Conservation (phyloP, 805 yeast species). For the Candida takata region DNA sequence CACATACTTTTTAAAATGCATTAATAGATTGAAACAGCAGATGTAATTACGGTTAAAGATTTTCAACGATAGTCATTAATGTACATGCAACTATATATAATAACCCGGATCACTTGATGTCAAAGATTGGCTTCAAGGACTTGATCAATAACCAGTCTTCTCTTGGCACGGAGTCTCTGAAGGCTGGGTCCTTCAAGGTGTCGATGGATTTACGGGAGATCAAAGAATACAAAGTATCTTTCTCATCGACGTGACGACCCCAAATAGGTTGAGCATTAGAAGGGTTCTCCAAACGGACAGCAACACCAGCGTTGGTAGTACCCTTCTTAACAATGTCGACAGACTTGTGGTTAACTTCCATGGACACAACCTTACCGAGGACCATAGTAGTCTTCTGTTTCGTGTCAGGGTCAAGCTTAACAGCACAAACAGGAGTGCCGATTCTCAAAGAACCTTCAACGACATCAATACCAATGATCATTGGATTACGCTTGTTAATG, state of each 20-base stretch:
- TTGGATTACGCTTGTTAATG: slow-evolving; percentile 97
- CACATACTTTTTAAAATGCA: slow-evolving; percentile 4
- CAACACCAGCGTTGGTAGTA: slow-evolving; percentile 96
- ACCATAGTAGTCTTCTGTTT: slow-evolving; percentile 60
- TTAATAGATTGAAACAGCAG: neutral
- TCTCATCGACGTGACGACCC: slow-evolving; percentile 98
- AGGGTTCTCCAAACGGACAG: slow-evolving; percentile 93
- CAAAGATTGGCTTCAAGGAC: slow-evolving; percentile 82
- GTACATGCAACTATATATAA: slow-evolving; percentile 1
- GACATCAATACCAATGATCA: slow-evolving; percentile 99
- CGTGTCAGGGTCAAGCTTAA: slow-evolving; percentile 80
- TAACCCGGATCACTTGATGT: slow-evolving; percentile 41
- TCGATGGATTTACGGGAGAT: slow-evolving; percentile 87
- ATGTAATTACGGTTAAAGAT: neutral
- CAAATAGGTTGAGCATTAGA: slow-evolving; percentile 91
- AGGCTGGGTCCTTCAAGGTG: slow-evolving; percentile 96
- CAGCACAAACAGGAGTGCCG: slow-evolving; percentile 96
- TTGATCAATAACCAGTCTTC: slow-evolving; percentile 93
- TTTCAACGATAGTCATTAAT: neutral
- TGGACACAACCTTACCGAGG: slow-evolving; percentile 84
- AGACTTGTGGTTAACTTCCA: slow-evolving; percentile 93
- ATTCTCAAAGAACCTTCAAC: slow-evolving; percentile 80
- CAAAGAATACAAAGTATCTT: slow-evolving; percentile 84
- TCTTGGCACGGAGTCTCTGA: slow-evolving; percentile 88
- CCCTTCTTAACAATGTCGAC: slow-evolving; percentile 80